Evolutionary conservation across 176 grass and related monocot genomes (phyloP), one percentile per base, ranked within the genome.

Genomic region (Oryza officinalis): DNA sequence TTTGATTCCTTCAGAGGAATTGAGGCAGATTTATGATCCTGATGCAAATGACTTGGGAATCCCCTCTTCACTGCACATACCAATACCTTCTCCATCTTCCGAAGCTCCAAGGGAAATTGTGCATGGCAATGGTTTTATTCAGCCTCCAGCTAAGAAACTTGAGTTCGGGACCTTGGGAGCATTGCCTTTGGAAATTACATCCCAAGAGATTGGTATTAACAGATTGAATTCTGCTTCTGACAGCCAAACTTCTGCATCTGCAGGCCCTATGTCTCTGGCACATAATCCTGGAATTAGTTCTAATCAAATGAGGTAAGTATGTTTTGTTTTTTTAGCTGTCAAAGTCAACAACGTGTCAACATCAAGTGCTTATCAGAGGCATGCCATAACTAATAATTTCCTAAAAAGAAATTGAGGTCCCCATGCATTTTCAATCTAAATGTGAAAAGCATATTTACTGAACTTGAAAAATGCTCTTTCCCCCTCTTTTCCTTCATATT

Each of bases 131-230:
- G 89, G 81, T 47, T 85, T 76, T 80, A 71, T 78, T 45, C 73
- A 77, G 27, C 25, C 73, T 35, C 67, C 83, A 76, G 84, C 83
- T 41, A 86, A 75, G 66, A 85, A 89, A 89, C 77, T 77, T 33
- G 87, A 89, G 72, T 91, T 89, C 59, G 87, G 92, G 38, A 78
- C 66, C 65, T 81, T 91, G 72, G 84, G 89, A 49, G 49, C 89
- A 43, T 79, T 85, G 33, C 60, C 84, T 63, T 57, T 73, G 41
- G 83, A 85, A 44, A 71, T 67, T 59, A 33, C 63, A 28, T 67
- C 69, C 32, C 69, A 61, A 61, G 81, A 79, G 37, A 26, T 20
- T 20, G 44, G 33, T 33, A 25, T 43, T 35, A 71, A 40, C 74
- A 91, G 31, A 71, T 73, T 76, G 57, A 90, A 87, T 46, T 87